A percentile compares a stretch with the other conserved stretches of the same genome.
These are phyloP conservation scores for Suillus brevipes DNA, from an alignment of 768 basidiomycete species.

Conservation along the genomic window DNA sequence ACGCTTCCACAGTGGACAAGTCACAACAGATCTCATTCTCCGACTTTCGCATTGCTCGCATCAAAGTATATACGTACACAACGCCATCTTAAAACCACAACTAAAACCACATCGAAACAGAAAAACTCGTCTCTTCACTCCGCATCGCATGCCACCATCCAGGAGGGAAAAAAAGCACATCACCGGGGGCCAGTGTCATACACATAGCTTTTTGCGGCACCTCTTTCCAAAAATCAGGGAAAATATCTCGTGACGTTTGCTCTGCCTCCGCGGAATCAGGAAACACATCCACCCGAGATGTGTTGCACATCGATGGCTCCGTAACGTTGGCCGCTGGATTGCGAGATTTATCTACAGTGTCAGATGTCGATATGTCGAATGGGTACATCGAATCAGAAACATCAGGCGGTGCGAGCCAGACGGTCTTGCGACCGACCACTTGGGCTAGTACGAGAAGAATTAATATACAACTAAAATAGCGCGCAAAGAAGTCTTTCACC, in stretches of 20 bases:
- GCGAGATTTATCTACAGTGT: slow-evolving; percentile 20
- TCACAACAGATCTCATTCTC: not conserved
- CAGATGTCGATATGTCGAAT: slow-evolving; percentile 30
- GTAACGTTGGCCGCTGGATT: slow-evolving; percentile 41
- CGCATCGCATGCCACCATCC: slow-evolving; percentile 96
- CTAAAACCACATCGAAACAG: slow-evolving; percentile 91
- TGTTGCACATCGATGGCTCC: slow-evolving; percentile 69
- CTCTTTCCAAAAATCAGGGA: slow-evolving; percentile 53
- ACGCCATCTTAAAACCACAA: slow-evolving; percentile 19
- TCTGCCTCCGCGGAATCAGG: slow-evolving; percentile 21
- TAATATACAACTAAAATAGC: slow-evolving; percentile 7
- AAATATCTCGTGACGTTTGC: slow-evolving; percentile 27
- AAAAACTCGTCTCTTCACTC: slow-evolving; percentile 79
- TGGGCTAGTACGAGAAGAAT: slow-evolving; percentile 56
- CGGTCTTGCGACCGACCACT: slow-evolving; percentile 82
- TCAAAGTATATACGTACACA: not conserved
- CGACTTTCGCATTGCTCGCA: not conserved
- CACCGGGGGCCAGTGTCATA: slow-evolving; percentile 74
- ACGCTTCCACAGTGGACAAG: not conserved
- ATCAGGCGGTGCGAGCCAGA: slow-evolving; percentile 87
- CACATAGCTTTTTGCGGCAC: slow-evolving; percentile 62
- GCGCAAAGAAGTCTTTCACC: slow-evolving; percentile 45
- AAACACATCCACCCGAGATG: slow-evolving; percentile 83
- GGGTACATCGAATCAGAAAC: slow-evolving; percentile 61
- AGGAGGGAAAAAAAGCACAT: slow-evolving; percentile 85